Conservation (phyloP, 495 filamentous ascomycete species). For the Neurospora cerealis region DNA sequence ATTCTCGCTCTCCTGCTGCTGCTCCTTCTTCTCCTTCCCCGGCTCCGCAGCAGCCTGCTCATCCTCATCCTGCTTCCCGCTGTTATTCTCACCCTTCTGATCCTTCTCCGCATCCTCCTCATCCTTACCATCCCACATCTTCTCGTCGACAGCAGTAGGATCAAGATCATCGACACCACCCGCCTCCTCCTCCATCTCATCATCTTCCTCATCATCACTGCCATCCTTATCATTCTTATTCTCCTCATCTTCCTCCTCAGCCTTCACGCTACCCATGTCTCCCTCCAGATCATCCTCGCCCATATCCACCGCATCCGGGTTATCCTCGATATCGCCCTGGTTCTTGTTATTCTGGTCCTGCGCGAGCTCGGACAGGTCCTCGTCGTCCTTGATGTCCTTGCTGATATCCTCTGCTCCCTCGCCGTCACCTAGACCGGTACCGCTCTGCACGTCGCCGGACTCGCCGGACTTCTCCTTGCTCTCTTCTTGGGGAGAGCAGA, state of each 20-base stretch:
- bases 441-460: conserved; percentile 69
- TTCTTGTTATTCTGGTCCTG: conserved; percentile 66
- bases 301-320: conserved; percentile 89
- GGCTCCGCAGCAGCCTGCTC: conserved; percentile 51
- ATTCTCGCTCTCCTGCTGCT: conserved; percentile 57
- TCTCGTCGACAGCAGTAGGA: conserved; percentile 84
- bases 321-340: conserved; percentile 63
- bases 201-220: conserved; percentile 43
- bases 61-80: conserved; percentile 54
- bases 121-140: conserved; percentile 86
- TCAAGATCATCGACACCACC: conserved; percentile 86
- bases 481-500: conserved; percentile 78
- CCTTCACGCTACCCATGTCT: conserved; percentile 55
- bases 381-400: conserved; percentile 87
- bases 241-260: conserved; percentile 45
- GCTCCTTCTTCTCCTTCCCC: conserved; percentile 46
- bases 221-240: conserved; percentile 33
- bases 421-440: conserved; percentile 95
- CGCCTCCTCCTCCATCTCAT: conserved; percentile 75
- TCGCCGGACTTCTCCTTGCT: conserved; percentile 54
- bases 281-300: conserved; percentile 83
- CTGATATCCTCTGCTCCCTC: conserved; percentile 95
- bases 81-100: conserved; percentile 61
- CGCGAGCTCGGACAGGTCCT: conserved; percentile 85
- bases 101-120: conserved; percentile 73